phyloP scores from a whole-genome alignment of 306 rosid species.

The Sicyos baderoa region DNA sequence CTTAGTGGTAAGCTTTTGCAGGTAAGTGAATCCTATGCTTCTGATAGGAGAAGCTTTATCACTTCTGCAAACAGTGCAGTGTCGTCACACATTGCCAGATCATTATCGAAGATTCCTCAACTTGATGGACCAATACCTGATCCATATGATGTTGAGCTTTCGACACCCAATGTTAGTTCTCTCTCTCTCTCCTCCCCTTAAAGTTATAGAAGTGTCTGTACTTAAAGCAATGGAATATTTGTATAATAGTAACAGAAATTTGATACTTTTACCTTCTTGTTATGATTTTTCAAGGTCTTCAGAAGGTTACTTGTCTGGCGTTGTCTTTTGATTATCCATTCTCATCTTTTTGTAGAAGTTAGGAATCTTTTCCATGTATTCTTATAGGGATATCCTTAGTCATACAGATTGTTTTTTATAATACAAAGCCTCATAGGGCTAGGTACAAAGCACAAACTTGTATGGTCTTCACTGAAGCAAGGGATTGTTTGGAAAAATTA shows the following conservation, averaged over 20 bases:
- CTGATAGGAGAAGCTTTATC: slow-evolving; percentile 26
- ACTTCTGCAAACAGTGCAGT: slow-evolving; percentile 33
- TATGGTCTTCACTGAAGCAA: neutral
- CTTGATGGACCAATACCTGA: slow-evolving; percentile 89
- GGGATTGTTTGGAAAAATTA: neutral
- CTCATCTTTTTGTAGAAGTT: slow-evolving; percentile 10
- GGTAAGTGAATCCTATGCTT: slow-evolving; percentile 55
- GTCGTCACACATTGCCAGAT: slow-evolving; percentile 27
- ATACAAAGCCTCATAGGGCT: neutral
- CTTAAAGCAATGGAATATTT: neutral
- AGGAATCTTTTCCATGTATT: neutral
- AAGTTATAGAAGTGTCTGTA: neutral
- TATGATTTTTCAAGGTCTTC: neutral
- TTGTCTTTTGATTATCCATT: neutral
- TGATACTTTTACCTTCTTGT: neutral
- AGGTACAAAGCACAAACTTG: neutral
- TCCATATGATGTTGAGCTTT: slow-evolving; percentile 76
- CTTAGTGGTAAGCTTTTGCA: slow-evolving; percentile 32
- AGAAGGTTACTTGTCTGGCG: neutral
- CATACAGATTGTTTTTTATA: neutral
- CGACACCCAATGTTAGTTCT: slow-evolving; percentile 84
- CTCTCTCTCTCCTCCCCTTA: slow-evolving; percentile 12
- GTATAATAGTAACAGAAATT: neutral
- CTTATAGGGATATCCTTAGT: neutral
- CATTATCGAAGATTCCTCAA: slow-evolving; percentile 74